Evolutionary conservation across 176 grass and related monocot genomes (phyloP), one percentile per base, ranked within the genome.

Genomic region (Triticum urartu): DNA sequence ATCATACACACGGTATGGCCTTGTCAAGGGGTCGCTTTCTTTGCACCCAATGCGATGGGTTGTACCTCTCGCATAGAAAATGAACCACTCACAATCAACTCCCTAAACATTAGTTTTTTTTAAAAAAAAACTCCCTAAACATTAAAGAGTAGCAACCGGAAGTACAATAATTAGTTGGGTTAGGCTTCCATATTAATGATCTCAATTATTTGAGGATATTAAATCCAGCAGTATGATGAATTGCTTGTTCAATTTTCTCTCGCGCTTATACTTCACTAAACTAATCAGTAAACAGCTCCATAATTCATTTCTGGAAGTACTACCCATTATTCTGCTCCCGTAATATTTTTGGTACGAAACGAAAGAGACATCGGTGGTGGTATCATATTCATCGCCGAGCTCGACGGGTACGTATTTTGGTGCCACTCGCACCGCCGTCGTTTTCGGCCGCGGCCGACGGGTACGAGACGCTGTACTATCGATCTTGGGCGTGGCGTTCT

Each of bases 11-110:
- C 2, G 4, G 45, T 80, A 75, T 80, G 85, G 21, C 45, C 10
- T 26, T 87, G 66, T 80, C 67, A 74, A 74, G 39, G 4, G 68
- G 43, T 11, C 40, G 42, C 24, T 75, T 68, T 87, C 45, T 80
- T 87, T 62, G 75, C 67, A 60, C 80, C 84, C 66, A 79, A 30
- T 60, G 68, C 66, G 60, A 21, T 79, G 20, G 80, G 79, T 75
- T 48, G 7, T 72, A 75, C 68, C 34, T 62, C 45, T 80, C 60
- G n/a, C 18, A n/a, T 65, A 54, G 45, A 35, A 86, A 73, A 52
- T 21, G 24, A 83, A 84, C 18, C 80, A 69, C 22, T 87, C 80
- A 3, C 80, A 21, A 84, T 87, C 85, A 84, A 63, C 81, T 7
- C 79, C 47, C 18, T 50, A 63, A 26, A 26, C 26, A 26, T 26